Evolutionary conservation across 176 grass and related monocot genomes (phyloP).

Genomic region (Cocos nucifera): DNA sequence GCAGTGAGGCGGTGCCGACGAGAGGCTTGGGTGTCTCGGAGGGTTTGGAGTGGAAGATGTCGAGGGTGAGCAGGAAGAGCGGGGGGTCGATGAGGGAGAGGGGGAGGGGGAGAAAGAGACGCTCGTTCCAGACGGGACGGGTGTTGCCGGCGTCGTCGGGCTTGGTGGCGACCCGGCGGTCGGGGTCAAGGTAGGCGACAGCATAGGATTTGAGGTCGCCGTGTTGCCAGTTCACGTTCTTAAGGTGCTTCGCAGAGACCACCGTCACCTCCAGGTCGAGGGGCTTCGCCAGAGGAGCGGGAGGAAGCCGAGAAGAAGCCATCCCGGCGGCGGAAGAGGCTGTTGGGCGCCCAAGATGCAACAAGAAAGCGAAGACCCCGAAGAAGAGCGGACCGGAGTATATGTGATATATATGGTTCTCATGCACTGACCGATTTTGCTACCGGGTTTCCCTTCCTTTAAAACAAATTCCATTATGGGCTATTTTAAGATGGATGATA

Average conservation of each 20-base stretch:
- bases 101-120: slow-evolving; percentile 50
- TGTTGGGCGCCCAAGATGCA: neutral
- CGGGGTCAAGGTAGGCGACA: slow-evolving; percentile 70
- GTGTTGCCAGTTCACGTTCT: slow-evolving; percentile 95
- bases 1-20: slow-evolving; percentile 61
- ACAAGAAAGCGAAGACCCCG: no score
- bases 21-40: slow-evolving; percentile 89
- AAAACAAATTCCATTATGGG: no score
- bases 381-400: no score
- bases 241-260: slow-evolving; percentile 80
- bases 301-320: slow-evolving; percentile 4
- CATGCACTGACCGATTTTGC: no score
- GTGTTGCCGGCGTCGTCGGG: slow-evolving; percentile 72
- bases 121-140: slow-evolving; percentile 88
- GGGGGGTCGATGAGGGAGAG: slow-evolving; percentile 46
- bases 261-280: slow-evolving; percentile 73
- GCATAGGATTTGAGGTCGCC: slow-evolving; percentile 83
- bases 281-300: slow-evolving; percentile 10
- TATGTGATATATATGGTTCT: no score
- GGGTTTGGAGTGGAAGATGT: slow-evolving; percentile 90
- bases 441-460: no score
- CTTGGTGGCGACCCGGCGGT: slow-evolving; percentile 61
- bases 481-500: no score
- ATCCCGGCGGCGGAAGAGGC: slow-evolving; percentile 5
- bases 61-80: slow-evolving; percentile 66